Percentiles rank a stretch among this genome's conserved stretches.
These are phyloP conservation scores for Schizopora paradoxa DNA, from an alignment of 1,284 basidiomycete species.

Conservation along the genomic window DNA sequence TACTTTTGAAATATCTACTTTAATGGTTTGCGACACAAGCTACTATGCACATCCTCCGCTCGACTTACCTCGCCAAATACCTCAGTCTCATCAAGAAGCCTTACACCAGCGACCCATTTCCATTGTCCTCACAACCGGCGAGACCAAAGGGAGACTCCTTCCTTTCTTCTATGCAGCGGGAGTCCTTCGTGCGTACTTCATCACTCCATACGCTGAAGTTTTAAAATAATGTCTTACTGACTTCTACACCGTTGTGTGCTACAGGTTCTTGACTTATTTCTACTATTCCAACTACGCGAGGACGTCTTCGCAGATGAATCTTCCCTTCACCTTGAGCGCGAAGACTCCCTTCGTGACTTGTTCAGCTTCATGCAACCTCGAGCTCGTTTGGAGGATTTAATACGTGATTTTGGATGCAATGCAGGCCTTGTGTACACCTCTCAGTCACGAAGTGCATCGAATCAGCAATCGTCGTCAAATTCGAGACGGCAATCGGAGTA, in stretches of 20 bases:
- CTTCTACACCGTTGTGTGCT: too few relatives aligned
- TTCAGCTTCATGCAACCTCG: slow-evolving; percentile 20
- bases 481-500: slow-evolving; percentile 9
- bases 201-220: not conserved
- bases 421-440: slow-evolving; percentile 10
- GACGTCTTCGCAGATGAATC: slow-evolving; percentile 21
- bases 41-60: slow-evolving; percentile 27
- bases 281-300: slow-evolving; percentile 20
- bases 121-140: slow-evolving; percentile 12
- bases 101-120: slow-evolving; percentile 29
- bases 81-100: slow-evolving; percentile 21
- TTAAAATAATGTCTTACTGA: too few relatives aligned
- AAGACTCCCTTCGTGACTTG: slow-evolving; percentile 20
- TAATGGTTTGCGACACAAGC: slow-evolving; percentile 16
- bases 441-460: not conserved
- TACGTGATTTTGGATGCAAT: slow-evolving; percentile 11
- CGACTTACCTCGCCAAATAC: slow-evolving; percentile 25
- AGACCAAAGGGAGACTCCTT: not conserved
- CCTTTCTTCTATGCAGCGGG: slow-evolving; percentile 14
- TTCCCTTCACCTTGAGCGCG: slow-evolving; percentile 16
- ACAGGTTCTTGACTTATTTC: slow-evolving; percentile 21
- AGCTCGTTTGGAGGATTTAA: slow-evolving; percentile 13
- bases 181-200: slow-evolving; percentile 14
- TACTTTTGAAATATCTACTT: not conserved
- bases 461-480: not conserved